Conservation (phyloP, 495 filamentous ascomycete species). For the Niebla homalea region DNA sequence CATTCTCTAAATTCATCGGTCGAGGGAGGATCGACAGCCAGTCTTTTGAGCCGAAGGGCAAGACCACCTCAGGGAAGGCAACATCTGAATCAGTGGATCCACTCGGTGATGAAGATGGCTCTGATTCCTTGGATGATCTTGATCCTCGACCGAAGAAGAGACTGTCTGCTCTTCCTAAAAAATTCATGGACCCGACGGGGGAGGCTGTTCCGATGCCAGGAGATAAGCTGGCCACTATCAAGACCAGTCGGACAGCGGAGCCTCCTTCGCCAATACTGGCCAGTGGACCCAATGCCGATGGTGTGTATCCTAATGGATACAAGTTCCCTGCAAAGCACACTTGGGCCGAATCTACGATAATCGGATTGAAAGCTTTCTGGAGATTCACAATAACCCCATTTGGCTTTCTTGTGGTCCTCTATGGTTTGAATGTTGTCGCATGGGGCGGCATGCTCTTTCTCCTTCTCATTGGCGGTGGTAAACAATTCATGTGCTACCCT, state of each 20-base stretch:
- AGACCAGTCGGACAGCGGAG: background rate
- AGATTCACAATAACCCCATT: slow-evolving; percentile 51
- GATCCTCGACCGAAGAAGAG: slow-evolving; percentile 8
- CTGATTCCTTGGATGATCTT: slow-evolving; percentile 9
- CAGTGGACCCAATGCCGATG: slow-evolving; percentile 16
- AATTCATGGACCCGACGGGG: slow-evolving; percentile 10
- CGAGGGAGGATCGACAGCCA: slow-evolving; percentile 19
- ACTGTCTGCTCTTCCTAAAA: slow-evolving; percentile 9
- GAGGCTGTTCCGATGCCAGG: slow-evolving; percentile 5
- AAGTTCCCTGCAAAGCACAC: slow-evolving; percentile 56
- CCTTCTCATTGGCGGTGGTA: slow-evolving; percentile 55
- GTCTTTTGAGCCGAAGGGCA: slow-evolving; percentile 6
- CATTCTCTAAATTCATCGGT: slow-evolving; percentile 13
- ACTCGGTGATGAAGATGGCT: slow-evolving; percentile 3
- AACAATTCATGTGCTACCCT: slow-evolving; percentile 64
- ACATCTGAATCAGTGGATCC: background rate
- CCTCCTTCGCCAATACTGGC: slow-evolving; percentile 4
- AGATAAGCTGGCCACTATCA: slow-evolving; percentile 1
- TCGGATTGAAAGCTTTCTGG: slow-evolving; percentile 37
- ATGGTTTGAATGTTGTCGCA: slow-evolving; percentile 67
- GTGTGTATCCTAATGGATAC: slow-evolving; percentile 45
- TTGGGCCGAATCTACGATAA: slow-evolving; percentile 37
- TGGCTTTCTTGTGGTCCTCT: slow-evolving; percentile 63
- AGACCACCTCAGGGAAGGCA: background rate
- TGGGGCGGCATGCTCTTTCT: slow-evolving; percentile 90